A percentile compares a stretch with the other conserved stretches of the same genome.
phyloP scores from a whole-genome alignment of 169 alveolate genomes.

The Cryptosporidium parvum region DNA sequence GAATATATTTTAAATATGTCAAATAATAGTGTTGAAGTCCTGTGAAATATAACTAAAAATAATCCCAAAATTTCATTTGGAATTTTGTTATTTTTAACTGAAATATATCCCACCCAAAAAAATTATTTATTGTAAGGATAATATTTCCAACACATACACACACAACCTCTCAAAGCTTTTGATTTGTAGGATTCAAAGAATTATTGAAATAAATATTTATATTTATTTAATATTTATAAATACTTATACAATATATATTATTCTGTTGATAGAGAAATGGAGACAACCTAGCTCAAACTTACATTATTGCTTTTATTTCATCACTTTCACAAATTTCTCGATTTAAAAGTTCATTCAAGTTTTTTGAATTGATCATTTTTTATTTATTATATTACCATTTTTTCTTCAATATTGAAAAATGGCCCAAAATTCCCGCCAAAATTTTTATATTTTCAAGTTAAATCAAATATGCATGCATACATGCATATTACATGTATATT shows the following conservation, averaged over 20 bases:
- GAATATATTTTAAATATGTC: too few relatives aligned
- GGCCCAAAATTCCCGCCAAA: not conserved
- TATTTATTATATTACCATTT: not conserved
- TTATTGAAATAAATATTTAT: too few relatives aligned
- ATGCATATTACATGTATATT: not conserved
- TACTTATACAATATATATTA: too few relatives aligned
- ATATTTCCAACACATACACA: not conserved
- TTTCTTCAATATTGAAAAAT: not conserved
- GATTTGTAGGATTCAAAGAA: not conserved
- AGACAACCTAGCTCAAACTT: not conserved
- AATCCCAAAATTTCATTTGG: not conserved
- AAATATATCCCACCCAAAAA: not conserved
- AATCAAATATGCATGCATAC: not conserved
- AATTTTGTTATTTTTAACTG: not conserved
- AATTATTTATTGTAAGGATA: too few relatives aligned
- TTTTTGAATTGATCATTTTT: constrained; percentile 46
- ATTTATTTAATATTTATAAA: too few relatives aligned
- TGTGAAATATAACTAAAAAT: not conserved
- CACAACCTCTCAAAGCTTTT: not conserved
- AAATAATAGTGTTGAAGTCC: too few relatives aligned
- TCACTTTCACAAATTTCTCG: constrained; percentile 9
- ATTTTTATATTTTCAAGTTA: too few relatives aligned
- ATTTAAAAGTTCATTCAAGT: constrained; percentile 28
- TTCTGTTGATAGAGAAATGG: not conserved
- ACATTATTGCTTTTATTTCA: constrained; percentile 34